Base-by-base conservation (phyloP, 805 yeast genomes). In the Yamadazyma sp. region DNA sequence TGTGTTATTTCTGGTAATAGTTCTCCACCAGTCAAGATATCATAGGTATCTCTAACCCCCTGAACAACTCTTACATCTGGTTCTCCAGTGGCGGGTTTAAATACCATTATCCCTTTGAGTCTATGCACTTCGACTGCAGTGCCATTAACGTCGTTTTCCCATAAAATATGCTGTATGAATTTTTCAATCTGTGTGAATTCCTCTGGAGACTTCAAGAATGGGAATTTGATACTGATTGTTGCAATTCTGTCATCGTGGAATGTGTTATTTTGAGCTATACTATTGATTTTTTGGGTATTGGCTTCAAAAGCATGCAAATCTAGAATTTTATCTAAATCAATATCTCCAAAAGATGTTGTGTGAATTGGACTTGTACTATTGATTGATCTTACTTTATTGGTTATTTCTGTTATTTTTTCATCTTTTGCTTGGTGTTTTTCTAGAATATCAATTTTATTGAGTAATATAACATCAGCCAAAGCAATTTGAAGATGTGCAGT, bases 1-100 rank as follows among this genome's bases (percentile, higher is more conserved):
- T 55, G 39, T 0, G 47, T 49, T 2, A 65, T 53, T 0, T 62
- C 70, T 11, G 61, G 64, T 4, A 69, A 65, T 28, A 55, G 48
- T 12, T 41, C 33, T 2, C 63, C 65, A 5, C 64, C 65, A 10
- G 75, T 78, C 4, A 81, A 69, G 3, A 86, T 66, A 43, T 93
- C 98, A 58, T 87, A 93, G 0, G 95, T 87, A 36, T 88, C 93
- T 40, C 98, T 70, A 0, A 93, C 98, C 9, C 95, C 98, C 56
- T 93, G 98, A 8, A 93, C 61, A 6, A 88, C 84, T 44, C 75
- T 70, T 15, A 72, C 78, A 7, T 49, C 54, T 2, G n/a, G 5
- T 5, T 18, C 18, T n/a, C 12, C 23, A 4, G 55, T 47, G 2
- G 53, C 55, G 6, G 57, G 52, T n/a, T 55, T 48, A 20, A 38